Percentiles rank a stretch among this genome's conserved stretches.
Conservation (phyloP, 352 stramenopile species). For the Phytophthora aleatoria region DNA sequence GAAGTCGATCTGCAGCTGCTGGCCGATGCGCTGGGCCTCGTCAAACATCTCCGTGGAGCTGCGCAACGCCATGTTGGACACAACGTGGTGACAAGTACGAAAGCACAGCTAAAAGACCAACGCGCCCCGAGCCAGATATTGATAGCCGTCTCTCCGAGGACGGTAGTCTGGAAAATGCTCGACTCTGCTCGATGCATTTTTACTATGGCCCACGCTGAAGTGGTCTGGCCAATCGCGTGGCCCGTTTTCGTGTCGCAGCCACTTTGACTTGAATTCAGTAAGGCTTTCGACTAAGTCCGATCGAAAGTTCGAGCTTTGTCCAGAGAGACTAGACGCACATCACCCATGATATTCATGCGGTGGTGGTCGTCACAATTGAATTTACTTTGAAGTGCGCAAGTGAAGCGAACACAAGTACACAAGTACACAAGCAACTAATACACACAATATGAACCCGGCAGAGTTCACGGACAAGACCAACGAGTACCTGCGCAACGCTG, state of each 20-base stretch:
- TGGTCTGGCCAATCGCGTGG: conserved; percentile 18
- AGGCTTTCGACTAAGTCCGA: conserved; percentile 25
- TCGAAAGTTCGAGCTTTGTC: conserved; percentile 37
- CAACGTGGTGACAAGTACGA: neutral
- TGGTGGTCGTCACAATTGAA: conserved; percentile 26
- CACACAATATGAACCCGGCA: conserved; percentile 60
- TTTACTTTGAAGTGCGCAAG: conserved; percentile 30
- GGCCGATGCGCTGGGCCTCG: conserved; percentile 41
- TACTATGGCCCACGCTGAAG: conserved; percentile 29
- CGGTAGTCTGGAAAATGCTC: conserved; percentile 13
- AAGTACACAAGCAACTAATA: conserved; percentile 26
- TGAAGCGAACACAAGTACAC: conserved; percentile 9
- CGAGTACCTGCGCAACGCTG: conserved; percentile 56
- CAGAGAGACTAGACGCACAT: neutral
- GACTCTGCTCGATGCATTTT: conserved; percentile 16
- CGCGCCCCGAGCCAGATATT: conserved; percentile 1
- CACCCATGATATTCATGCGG: neutral
- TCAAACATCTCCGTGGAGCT: conserved; percentile 53
- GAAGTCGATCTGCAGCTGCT: conserved; percentile 48
- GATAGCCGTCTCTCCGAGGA: neutral
- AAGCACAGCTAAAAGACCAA: neutral
- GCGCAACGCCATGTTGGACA: conserved; percentile 14
- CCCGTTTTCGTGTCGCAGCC: conserved; percentile 16
- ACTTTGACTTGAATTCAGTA: conserved; percentile 28
- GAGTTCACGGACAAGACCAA: conserved; percentile 86